Base-by-base conservation (phyloP, 1,284 basidiomycete species). In the Leccinum fuscescens region DNA sequence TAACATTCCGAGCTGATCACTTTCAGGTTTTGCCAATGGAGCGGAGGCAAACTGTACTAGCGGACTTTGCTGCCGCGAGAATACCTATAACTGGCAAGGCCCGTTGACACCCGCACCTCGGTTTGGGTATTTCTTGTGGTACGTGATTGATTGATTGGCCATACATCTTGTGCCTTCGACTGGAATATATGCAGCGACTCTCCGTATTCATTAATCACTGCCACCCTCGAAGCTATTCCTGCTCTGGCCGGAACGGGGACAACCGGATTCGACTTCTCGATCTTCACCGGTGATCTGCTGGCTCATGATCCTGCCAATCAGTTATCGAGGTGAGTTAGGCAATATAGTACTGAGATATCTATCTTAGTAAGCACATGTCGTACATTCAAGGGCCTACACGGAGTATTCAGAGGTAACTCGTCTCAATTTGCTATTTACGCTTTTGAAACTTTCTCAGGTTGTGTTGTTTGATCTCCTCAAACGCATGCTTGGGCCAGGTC, bases 251-350 rank as follows among this genome's bases (percentile, higher is more conserved):
- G 82, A 4, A 89, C 89, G 2, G 67, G 82, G 65, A 72, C 80
- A 8, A 78, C 74, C 35, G 83, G 86, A 2, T 89, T 93, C 65
- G 81, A 82, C 52, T 89, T 85, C 67, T 83, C 83, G 0, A 60
- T 93, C 22, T 91, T 84, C 67, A 93, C 92, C 0, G 92, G 92
- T 24, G 92, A 93, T 69, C 74, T 93, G 57, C 82, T 91, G 37
- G 84, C 88, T 9, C 89, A 92, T 69, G 90, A 92, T 69, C 73
- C 81, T 6, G 81, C 84, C 54, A 84, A 84, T 60, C 82, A 92
- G 66, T 71, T 86, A 27, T 88, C 86, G 6, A 80, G 84, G 83
- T 83, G 63, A 57, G 72, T 60, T 49, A 51, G 12, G 5, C 14
- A 49, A n/a, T n/a, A 9, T 29, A 27, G 37, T n/a, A 37, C 11